Conservation (phyloP, 768 basidiomycete species). For the Termitomyces sp. region DNA sequence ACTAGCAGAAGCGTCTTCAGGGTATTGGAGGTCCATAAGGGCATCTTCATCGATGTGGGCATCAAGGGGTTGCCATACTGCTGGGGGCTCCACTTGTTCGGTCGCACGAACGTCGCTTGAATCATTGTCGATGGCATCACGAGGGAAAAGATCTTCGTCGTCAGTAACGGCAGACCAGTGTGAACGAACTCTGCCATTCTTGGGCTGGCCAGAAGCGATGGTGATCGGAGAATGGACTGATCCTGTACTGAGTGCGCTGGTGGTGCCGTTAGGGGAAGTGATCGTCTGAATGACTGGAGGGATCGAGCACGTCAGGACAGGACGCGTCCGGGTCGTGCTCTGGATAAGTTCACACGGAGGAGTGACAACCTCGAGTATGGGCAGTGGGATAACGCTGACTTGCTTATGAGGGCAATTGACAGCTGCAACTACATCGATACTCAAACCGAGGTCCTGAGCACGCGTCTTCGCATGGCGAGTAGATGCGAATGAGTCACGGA, state of each 20-base stretch:
- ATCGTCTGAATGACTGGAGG: slow-evolving; percentile 15
- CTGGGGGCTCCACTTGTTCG: slow-evolving; percentile 3
- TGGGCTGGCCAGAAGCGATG: slow-evolving; percentile 2
- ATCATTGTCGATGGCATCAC: slow-evolving; percentile 1
- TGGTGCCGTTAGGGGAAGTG: slow-evolving; percentile 19
- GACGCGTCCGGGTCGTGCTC: slow-evolving; percentile 6
- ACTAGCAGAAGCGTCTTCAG: slow-evolving; percentile 4
- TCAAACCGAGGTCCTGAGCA: slow-evolving; percentile 38
- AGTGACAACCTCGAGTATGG: slow-evolving; percentile 25
- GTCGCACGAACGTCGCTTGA: slow-evolving; percentile 6
- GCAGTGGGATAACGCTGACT: slow-evolving; percentile 35
- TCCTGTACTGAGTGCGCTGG: slow-evolving; percentile 7
- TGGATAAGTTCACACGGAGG: slow-evolving; percentile 11
- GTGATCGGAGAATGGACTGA: slow-evolving; percentile 4
- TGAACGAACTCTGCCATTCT: slow-evolving; percentile 7
- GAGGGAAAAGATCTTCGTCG: slow-evolving; percentile 7
- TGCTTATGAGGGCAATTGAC: slow-evolving; percentile 29
- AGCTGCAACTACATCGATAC: slow-evolving; percentile 37
- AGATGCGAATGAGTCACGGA: slow-evolving; percentile 28
- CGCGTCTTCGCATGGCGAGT: slow-evolving; percentile 45
- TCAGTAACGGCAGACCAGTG: slow-evolving; percentile 10
- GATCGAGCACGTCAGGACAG: slow-evolving; percentile 20
- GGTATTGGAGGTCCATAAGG: slow-evolving; percentile 13
- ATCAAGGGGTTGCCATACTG: slow-evolving; percentile 16
- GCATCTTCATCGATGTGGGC: slow-evolving; percentile 22